Evolutionary conservation across 179 eudicot genomes (phyloP).

Genomic region (Beta lomatogona): DNA sequence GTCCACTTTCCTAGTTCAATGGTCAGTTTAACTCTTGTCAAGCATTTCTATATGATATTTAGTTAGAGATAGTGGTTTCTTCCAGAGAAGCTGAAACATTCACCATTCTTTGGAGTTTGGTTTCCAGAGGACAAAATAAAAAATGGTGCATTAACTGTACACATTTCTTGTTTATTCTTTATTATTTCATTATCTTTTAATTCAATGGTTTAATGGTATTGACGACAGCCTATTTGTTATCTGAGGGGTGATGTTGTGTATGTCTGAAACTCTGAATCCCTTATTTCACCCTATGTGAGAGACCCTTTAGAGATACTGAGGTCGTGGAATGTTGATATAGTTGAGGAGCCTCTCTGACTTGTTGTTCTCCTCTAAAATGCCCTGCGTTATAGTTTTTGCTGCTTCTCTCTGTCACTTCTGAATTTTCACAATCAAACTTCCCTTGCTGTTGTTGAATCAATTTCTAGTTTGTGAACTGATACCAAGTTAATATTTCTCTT

Average conservation of each 20-base stretch:
- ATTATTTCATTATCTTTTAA: background rate
- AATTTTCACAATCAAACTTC: background rate
- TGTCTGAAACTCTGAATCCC: background rate
- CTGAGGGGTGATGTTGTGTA: background rate
- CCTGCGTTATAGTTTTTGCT: background rate
- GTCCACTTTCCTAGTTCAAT: background rate
- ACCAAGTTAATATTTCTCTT: background rate
- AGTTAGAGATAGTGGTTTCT: background rate
- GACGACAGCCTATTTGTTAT: background rate
- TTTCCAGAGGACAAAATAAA: background rate
- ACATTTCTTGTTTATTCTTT: background rate
- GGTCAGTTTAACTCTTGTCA: background rate
- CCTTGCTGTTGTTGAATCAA: background rate
- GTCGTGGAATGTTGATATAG: background rate
- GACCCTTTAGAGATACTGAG: background rate
- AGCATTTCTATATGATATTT: background rate
- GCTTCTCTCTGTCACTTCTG: constrained; percentile 8
- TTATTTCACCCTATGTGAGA: background rate
- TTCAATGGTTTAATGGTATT: background rate
- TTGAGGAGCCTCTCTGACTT: background rate
- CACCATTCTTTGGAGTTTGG: background rate
- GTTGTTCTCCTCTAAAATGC: background rate
- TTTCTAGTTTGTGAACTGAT: background rate
- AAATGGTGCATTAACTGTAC: background rate
- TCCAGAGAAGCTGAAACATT: background rate